phyloP scores from a whole-genome alignment of 139 green algal species.

The Tetradesmus lagerheimii region DNA sequence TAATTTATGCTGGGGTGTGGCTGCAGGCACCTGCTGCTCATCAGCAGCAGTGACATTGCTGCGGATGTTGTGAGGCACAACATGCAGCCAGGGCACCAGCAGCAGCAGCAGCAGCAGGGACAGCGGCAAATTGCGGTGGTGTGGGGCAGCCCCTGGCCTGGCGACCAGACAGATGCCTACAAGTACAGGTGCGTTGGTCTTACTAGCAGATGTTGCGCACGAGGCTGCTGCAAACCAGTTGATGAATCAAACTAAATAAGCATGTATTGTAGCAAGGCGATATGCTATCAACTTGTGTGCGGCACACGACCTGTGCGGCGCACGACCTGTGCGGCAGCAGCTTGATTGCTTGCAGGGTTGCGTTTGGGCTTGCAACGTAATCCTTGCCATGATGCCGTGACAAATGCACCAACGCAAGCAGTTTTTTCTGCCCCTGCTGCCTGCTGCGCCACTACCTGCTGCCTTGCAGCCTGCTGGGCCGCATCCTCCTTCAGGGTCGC shows the following conservation, averaged over 20 bases:
- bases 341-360: too few species aligned
- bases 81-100: neutral
- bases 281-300: too few species aligned
- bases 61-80: slow-evolving; percentile 1
- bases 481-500: slow-evolving; percentile 54
- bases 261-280: too few species aligned
- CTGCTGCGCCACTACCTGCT: neutral
- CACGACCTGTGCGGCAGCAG: too few species aligned
- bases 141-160: slow-evolving; percentile 22
- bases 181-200: slow-evolving; percentile 33
- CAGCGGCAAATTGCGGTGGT: neutral
- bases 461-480: slow-evolving; percentile 43
- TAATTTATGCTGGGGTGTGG: neutral
- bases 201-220: too few species aligned
- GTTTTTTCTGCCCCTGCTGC: neutral
- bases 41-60: slow-evolving; percentile 17
- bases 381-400: too few species aligned
- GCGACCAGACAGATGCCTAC: slow-evolving; percentile 26
- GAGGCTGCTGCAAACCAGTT: too few species aligned
- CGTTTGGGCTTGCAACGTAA: too few species aligned
- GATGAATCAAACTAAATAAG: too few species aligned
- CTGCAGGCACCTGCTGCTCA: slow-evolving; percentile 30
- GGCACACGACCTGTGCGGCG: too few species aligned
- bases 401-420: too few species aligned
- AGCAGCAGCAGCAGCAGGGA: neutral